Conservation (phyloP, 2,329 filamentous ascomycete species). For the Capronia epimyces region DNA sequence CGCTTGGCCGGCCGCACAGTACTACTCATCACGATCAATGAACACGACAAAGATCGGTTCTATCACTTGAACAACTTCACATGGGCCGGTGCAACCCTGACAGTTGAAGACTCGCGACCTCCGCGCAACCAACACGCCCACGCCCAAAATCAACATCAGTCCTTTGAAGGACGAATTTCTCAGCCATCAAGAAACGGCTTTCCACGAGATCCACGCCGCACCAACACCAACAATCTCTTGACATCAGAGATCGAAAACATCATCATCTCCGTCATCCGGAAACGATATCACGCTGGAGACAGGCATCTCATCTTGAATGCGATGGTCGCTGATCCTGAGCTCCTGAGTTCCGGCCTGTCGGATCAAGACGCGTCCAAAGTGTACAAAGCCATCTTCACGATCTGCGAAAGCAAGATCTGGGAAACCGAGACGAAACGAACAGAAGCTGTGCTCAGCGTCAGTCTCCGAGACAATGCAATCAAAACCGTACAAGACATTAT, state of each 20-base stretch:
- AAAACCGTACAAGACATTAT: constrained; percentile 67
- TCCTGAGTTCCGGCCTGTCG: constrained; percentile 72
- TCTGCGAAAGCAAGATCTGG: constrained; percentile 69
- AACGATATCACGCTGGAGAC: constrained; percentile 63
- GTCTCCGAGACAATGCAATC: constrained; percentile 74
- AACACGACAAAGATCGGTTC: constrained; percentile 25
- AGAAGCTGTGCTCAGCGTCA: constrained; percentile 74
- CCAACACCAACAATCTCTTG: constrained; percentile 7
- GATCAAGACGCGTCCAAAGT: constrained; percentile 70
- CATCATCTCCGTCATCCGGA: constrained; percentile 54
- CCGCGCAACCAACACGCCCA: constrained; percentile 8
- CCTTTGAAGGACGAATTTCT: constrained; percentile 6
- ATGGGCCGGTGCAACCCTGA: constrained; percentile 62
- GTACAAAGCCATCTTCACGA: constrained; percentile 84
- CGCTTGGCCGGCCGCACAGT: constrained; percentile 19
- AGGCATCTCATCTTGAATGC: constrained; percentile 82
- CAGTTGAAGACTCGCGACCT: constrained; percentile 43
- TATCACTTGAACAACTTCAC: constrained; percentile 62
- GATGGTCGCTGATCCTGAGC: constrained; percentile 64
- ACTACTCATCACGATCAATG: constrained; percentile 25
- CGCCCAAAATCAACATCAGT: constrained; percentile 12
- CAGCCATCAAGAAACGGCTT: constrained; percentile 11
- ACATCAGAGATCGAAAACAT: constrained; percentile 34
- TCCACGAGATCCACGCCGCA: constrained; percentile 2
- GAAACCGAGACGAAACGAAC: constrained; percentile 65